Base-by-base conservation (phyloP, 129 eudicot species). In the Escallonia herrerae region DNA sequence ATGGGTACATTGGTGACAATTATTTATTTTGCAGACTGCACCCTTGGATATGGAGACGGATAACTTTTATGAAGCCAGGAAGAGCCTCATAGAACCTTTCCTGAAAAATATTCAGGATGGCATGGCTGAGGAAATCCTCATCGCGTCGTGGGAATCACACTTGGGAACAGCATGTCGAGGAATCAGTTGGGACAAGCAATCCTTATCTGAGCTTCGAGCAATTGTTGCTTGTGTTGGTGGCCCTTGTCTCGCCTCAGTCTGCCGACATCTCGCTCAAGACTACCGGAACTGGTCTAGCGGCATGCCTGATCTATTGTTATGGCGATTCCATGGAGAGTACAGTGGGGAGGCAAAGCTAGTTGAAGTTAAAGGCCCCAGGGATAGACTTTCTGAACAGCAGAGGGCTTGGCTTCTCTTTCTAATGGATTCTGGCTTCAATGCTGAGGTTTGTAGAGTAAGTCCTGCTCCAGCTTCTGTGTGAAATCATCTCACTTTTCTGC, bases 351-450 rank as follows among this genome's bases (percentile, higher is more conserved):
- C 97, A 12, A 91, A 87, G 83, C 95, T 91, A 60, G 97, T 87
- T 38, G 97, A 91, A 81, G 97, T 91, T 11, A 91, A 91, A 80
- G 96, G 97, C 58, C 97, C 97, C 0, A 81, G 85, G 82, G 86
- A 81, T 57, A 61, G 79, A 43, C 86, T 81, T 38, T 81, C 82
- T 38, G 86, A 81, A 47, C 86, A 81, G 76, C 86, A 81, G 60
- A 68, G 76, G 41, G 82, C 82, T 5, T 81, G 86, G 82, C 15
- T 81, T 69, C 79, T n/a, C n/a, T n/a, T 76, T 12, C 51, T 81
- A 12, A 81, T 81, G 79, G 86, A 81, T 60, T 81, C 78, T 69
- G 82, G 86, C 41, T 81, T 76, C 46, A 47, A 12, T 15, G 79
- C 67, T 15, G 86, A 81, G 72, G 76, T 76, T 8, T 81, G 82